These are phyloP conservation scores for Cercospora sp. DNA, from an alignment of 2,329 filamentous ascomycete species.

Conservation along the genomic window DNA sequence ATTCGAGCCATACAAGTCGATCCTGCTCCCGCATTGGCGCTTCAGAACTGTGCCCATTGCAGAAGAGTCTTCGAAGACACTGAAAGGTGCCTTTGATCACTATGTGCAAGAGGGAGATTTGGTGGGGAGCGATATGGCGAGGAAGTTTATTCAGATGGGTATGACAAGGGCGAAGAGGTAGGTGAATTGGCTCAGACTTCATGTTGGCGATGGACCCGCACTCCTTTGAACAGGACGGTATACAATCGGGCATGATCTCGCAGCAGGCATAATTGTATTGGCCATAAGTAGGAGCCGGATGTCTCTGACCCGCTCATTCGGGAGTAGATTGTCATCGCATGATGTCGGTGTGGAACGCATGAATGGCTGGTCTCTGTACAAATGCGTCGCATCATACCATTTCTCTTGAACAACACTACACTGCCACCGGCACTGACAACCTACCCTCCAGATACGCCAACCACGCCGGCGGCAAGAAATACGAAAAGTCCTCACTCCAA, in stretches of 20 bases:
- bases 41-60: conserved; percentile 59
- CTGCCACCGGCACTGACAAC: neutral
- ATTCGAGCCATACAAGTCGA: conserved; percentile 64
- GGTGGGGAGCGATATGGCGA: conserved; percentile 64
- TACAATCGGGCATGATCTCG: too few relatives aligned
- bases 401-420: too few relatives aligned
- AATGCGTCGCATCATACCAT: too few relatives aligned
- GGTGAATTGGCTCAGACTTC: neutral
- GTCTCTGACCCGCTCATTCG: too few relatives aligned
- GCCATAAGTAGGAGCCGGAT: too few relatives aligned
- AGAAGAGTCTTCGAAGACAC: conserved; percentile 48
- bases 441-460: conserved; percentile 23
- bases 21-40: conserved; percentile 60
- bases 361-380: too few relatives aligned
- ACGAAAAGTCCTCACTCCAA: conserved; percentile 44
- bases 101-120: conserved; percentile 58
- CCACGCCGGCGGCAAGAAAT: conserved; percentile 54
- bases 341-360: too few relatives aligned
- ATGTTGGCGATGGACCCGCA: neutral
- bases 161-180: conserved; percentile 58
- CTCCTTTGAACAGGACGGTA: too few relatives aligned
- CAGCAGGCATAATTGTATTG: too few relatives aligned
- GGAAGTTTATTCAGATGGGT: conserved; percentile 66
- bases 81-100: conserved; percentile 54
- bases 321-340: too few relatives aligned